Conservation (phyloP, 176 grass and related monocot species). For the Tuctoria greenei region DNA sequence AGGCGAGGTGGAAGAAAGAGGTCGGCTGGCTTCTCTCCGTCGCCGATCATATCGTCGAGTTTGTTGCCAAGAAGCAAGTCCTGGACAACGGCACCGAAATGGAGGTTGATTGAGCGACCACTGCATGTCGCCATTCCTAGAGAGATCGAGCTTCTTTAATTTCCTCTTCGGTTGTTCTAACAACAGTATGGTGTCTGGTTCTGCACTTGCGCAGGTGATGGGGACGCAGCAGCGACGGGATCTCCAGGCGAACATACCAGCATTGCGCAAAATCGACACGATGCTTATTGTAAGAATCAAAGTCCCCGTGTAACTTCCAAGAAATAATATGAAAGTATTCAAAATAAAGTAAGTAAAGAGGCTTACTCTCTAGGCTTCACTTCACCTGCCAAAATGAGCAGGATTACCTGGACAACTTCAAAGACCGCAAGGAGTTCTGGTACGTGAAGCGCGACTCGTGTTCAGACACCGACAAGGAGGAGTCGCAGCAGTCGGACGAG, state of each 20-base stretch:
- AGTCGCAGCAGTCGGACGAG: slow-evolving; percentile 57
- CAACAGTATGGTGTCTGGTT: background rate
- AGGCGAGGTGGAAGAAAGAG: slow-evolving; percentile 76
- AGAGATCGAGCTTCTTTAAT: background rate
- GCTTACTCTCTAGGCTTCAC: background rate
- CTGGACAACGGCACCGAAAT: slow-evolving; percentile 60
- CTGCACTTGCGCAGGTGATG: slow-evolving; percentile 55
- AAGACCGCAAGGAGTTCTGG: slow-evolving; percentile 80
- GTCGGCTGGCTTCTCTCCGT: slow-evolving; percentile 86
- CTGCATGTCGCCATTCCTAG: background rate
- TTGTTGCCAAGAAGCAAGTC: slow-evolving; percentile 71
- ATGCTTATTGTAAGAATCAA: slow-evolving; percentile 65
- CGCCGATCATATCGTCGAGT: slow-evolving; percentile 84
- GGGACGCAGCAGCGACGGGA: slow-evolving; percentile 82
- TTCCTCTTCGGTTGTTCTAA: background rate
- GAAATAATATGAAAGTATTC: background rate
- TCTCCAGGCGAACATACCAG: slow-evolving; percentile 73
- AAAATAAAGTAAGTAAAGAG: too few relatives aligned
- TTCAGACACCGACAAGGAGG: slow-evolving; percentile 51
- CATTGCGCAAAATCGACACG: slow-evolving; percentile 69
- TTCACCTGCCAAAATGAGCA: slow-evolving; percentile 22
- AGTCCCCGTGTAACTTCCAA: background rate
- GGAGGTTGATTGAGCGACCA: slow-evolving; percentile 51
- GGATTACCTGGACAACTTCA: slow-evolving; percentile 92
- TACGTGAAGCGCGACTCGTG: slow-evolving; percentile 76